Evolutionary conservation across 2,329 filamentous ascomycete genomes (phyloP), one percentile per base, ranked within the genome.

Genomic region (Aspergillus piperis): DNA sequence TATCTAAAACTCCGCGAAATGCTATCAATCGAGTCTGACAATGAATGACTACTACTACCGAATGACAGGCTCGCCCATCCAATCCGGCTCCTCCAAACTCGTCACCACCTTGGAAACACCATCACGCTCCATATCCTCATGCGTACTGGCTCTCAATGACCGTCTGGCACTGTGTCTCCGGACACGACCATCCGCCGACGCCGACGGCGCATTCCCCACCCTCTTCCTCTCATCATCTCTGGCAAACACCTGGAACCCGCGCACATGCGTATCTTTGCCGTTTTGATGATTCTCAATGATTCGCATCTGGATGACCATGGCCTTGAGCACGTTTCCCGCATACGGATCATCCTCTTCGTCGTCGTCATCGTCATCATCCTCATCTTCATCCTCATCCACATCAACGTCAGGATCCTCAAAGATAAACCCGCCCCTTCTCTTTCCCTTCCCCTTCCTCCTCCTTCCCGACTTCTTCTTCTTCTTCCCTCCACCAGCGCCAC

Each of bases 271-370:
- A 74, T 99, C 95, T 75, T 99, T 99, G 65, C 95, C 95, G 75
- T 99, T 99, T 78, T 99, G 95, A 75, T 99, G 95, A 72, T 99
- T 99, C 79, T 98, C 95, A 54, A 94, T 85, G 52, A 99, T 89
- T 66, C 90, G 88, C 71, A 98, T 88, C 75, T 98, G 93, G 27
- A 99, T 83, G 30, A 98, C 86, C 79, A 94, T 96, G 15, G 91
- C 92, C 62, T 93, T 87, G 17, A 98, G 84, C 1, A 93, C 90
- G 68, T 88, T 90, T 42, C 84, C 89, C 70, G 87, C 87, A 51
- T 82, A 82, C 50, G 70, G 69, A 54, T 78, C 67, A 2, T 63
- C 57, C 32, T 71, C 66, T 7, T 70, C 62, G 27, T 68, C 65
- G 1, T 70, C 66, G 2, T 70, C 65, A 1, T 69, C 65, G 6